Evolutionary conservation across 768 basidiomycete species (phyloP).

Genomic region (Amanita fuliginea): DNA sequence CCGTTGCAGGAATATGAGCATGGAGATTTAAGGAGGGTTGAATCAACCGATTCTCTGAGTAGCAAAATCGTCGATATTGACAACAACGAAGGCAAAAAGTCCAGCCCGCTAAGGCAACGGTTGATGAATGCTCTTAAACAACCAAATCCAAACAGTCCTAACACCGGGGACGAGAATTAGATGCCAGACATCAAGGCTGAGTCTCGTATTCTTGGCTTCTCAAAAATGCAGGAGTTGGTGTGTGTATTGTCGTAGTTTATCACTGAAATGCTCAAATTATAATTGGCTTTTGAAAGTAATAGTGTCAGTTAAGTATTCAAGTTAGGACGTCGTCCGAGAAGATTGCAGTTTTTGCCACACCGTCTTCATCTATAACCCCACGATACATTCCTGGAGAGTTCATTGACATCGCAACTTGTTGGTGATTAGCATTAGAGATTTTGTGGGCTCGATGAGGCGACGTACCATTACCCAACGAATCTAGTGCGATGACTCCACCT

Average conservation of each 20-base stretch:
- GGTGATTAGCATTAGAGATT: background rate
- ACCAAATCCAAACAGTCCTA: background rate
- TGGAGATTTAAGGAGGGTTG: background rate
- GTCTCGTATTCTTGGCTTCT: background rate
- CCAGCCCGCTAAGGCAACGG: conserved; percentile 18
- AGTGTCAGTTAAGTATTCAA: background rate
- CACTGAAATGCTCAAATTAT: no score
- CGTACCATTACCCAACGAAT: conserved; percentile 58
- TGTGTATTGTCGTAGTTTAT: background rate
- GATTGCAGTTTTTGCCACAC: conserved; percentile 63
- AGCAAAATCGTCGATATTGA: background rate
- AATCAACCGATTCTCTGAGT: background rate
- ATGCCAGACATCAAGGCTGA: background rate
- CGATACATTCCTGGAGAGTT: conserved; percentile 81
- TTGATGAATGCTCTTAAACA: conserved; percentile 16
- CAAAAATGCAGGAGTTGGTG: background rate
- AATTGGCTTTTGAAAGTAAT: no score
- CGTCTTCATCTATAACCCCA: conserved; percentile 61
- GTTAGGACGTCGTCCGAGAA: conserved; percentile 55
- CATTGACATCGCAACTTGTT: conserved; percentile 56
- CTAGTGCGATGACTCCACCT: conserved; percentile 70
- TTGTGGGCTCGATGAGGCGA: background rate
- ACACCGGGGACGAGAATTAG: background rate
- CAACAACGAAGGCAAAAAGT: background rate
- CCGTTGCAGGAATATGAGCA: conserved; percentile 20